These are phyloP conservation scores for Chlamydomonas schloesseri DNA, from an alignment of 139 green algal genomes.

Conservation along the genomic window DNA sequence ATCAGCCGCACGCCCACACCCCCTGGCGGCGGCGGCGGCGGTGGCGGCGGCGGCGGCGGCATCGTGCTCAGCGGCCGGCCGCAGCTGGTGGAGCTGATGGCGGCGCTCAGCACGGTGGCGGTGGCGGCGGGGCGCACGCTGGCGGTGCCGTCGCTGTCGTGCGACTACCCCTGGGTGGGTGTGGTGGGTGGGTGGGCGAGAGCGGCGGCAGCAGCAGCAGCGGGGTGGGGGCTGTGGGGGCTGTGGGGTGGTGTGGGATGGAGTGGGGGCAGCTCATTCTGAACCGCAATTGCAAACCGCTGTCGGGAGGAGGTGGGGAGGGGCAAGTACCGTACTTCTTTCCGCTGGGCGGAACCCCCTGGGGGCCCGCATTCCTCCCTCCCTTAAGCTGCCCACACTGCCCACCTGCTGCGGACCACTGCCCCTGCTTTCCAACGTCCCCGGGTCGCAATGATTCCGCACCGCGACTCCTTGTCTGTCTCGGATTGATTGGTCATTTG, in stretches of 20 bases:
- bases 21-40: neutral
- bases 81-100: neutral
- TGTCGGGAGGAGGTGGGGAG: too few relatives aligned
- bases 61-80: neutral
- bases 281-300: too few relatives aligned
- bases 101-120: neutral
- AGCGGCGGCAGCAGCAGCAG: too few relatives aligned
- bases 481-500: too few relatives aligned
- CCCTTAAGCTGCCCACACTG: too few relatives aligned
- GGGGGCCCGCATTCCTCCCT: too few relatives aligned
- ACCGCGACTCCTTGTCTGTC: too few relatives aligned
- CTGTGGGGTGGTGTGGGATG: neutral
- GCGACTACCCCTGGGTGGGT: constrained; percentile 23
- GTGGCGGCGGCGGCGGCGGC: neutral
- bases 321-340: too few relatives aligned
- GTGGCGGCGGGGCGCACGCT: constrained; percentile 17
- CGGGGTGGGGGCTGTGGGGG: neutral
- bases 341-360: too few relatives aligned
- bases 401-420: too few relatives aligned
- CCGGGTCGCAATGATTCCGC: too few relatives aligned
- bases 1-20: neutral
- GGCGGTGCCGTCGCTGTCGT: constrained; percentile 1
- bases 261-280: neutral
- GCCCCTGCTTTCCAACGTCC: too few relatives aligned
- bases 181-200: neutral